These are phyloP conservation scores for Penicillium cinerascens DNA, from an alignment of 495 filamentous ascomycete genomes.

Conservation along the genomic window DNA sequence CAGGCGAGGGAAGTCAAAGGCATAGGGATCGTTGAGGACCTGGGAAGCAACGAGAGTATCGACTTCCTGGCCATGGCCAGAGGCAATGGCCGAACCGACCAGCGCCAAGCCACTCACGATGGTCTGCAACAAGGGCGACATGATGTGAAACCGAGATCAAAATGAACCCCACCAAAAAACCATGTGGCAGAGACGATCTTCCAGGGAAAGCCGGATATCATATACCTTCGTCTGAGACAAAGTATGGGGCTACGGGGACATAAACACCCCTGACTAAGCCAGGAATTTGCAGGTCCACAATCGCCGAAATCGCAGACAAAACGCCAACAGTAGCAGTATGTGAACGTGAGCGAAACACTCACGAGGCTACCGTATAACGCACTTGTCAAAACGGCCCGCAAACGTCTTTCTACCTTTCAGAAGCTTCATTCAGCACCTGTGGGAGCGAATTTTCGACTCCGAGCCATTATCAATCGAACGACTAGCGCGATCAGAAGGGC, in stretches of 20 bases:
- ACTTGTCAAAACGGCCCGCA: neutral
- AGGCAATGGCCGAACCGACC: constrained; percentile 19
- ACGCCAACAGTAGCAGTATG: neutral
- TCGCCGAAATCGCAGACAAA: too few relatives aligned
- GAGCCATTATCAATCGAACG: neutral
- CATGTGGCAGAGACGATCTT: constrained; percentile 20
- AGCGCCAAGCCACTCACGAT: constrained; percentile 22
- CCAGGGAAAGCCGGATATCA: constrained; percentile 7
- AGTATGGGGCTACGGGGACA: neutral
- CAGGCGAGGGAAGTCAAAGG: constrained; percentile 42
- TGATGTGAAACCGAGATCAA: constrained; percentile 1
- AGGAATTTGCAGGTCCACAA: neutral
- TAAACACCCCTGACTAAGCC: constrained; percentile 6
- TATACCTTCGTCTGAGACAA: neutral
- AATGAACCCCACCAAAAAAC: constrained; percentile 14
- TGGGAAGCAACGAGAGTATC: constrained; percentile 30
- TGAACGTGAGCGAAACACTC: neutral
- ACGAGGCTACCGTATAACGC: neutral
- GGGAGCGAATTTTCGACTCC: neutral
- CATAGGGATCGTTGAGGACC: constrained; percentile 31
- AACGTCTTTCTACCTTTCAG: constrained; percentile 1
- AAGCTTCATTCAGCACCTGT: neutral
- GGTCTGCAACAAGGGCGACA: constrained; percentile 18
- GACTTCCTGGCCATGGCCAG: neutral
- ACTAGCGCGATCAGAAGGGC: neutral